phyloP scores from a whole-genome alignment of 2,329 filamentous ascomycete species.

The Fusarium incarnatum region DNA sequence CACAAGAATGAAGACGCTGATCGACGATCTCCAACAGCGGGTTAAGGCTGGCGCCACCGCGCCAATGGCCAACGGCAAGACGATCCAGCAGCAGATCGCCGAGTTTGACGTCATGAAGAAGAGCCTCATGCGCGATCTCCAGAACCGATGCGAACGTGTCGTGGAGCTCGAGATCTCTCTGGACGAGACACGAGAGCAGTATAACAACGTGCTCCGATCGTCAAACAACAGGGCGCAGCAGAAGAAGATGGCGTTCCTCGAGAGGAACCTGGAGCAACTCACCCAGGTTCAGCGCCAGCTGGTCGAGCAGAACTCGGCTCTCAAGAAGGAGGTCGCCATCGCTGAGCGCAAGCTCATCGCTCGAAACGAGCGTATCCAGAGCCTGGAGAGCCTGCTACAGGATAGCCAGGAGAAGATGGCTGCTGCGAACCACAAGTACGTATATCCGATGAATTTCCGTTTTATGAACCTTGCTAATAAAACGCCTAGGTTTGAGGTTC shows the following conservation, averaged over 20 bases:
- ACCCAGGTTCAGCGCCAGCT: conserved; percentile 97
- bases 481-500: conserved; percentile 84
- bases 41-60: conserved; percentile 70
- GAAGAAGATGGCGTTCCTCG: conserved; percentile 99
- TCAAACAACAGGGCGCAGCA: conserved; percentile 99
- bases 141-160: conserved; percentile 97
- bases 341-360: conserved; percentile 97
- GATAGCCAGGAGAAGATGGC: conserved; percentile 99
- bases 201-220: conserved; percentile 96
- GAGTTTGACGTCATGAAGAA: conserved; percentile 99
- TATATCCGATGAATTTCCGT: conserved; percentile 38
- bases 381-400: conserved; percentile 89
- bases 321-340: conserved; percentile 99
- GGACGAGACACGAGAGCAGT: conserved; percentile 97
- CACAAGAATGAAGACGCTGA: conserved; percentile 79
- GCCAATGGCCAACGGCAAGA: conserved; percentile 84
- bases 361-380: conserved; percentile 95
- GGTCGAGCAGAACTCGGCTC: conserved; percentile 94
- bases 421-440: conserved; percentile 95
- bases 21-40: conserved; percentile 82
- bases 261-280: conserved; percentile 96
- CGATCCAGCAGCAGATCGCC: conserved; percentile 95
- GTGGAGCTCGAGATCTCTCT: conserved; percentile 98
- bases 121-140: conserved; percentile 96
- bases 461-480: conserved; percentile 45